Conservation (phyloP, 805 yeast species). For the Lachancea lanzarotensis region DNA sequence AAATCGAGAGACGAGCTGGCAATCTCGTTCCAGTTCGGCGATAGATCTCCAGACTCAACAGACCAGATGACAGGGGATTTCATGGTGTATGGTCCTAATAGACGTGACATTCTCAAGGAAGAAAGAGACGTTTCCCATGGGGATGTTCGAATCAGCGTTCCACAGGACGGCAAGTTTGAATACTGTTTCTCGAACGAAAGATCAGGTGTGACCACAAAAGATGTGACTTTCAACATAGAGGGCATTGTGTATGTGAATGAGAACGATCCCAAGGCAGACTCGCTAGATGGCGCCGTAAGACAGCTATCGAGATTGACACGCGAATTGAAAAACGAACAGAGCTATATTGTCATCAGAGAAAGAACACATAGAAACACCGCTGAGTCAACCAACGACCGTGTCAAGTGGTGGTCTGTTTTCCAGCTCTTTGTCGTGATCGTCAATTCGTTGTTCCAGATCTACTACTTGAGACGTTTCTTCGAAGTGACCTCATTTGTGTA, state of each 20-base stretch:
- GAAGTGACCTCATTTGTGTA: constrained; percentile 87
- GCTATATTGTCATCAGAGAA: constrained; percentile 91
- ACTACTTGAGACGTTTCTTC: constrained; percentile 88
- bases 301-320: constrained; percentile 66
- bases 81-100: constrained; percentile 43
- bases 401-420: constrained; percentile 95
- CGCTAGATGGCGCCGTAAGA: constrained; percentile 78
- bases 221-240: constrained; percentile 90
- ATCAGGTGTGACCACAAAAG: constrained; percentile 65
- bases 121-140: constrained; percentile 68
- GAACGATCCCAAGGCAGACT: constrained; percentile 66
- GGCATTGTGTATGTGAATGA: constrained; percentile 84
- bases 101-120: constrained; percentile 40
- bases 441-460: constrained; percentile 88
- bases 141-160: constrained; percentile 62
- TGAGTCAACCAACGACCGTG: constrained; percentile 93
- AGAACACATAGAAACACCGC: constrained; percentile 98
- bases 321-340: constrained; percentile 85
- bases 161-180: constrained; percentile 62
- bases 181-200: constrained; percentile 92
- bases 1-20: constrained; percentile 81
- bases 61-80: constrained; percentile 67
- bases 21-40: constrained; percentile 88
- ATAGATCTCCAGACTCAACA: constrained; percentile 66
- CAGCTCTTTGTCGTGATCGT: constrained; percentile 80